Conservation (phyloP, 306 rosid genomes). For the Gastrolobium bilobum region DNA sequence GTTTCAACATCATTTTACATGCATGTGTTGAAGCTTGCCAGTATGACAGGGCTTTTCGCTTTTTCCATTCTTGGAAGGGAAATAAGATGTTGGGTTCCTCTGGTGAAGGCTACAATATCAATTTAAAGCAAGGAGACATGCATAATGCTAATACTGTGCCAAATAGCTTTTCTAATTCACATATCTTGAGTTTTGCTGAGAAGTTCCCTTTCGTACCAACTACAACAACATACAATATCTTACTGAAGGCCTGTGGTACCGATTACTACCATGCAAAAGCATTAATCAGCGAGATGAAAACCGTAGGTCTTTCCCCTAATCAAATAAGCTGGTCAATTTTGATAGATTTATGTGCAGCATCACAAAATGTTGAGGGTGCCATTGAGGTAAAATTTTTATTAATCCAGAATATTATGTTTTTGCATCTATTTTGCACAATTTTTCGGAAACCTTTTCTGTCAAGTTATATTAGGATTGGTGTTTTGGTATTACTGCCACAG, state of each 20-base stretch:
- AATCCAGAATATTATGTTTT: constrained; percentile 32
- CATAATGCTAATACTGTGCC: constrained; percentile 43
- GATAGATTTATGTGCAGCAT: constrained; percentile 78
- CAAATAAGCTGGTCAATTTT: constrained; percentile 92
- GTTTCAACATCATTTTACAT: constrained; percentile 89
- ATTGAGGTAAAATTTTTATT: constrained; percentile 68
- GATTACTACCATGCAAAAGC: constrained; percentile 87
- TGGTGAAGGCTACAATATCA: constrained; percentile 51
- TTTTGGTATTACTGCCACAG: constrained; percentile 24
- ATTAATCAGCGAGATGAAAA: constrained; percentile 83
- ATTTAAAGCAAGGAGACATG: constrained; percentile 46
- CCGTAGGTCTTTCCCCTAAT: constrained; percentile 79
- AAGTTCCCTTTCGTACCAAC: constrained; percentile 82
- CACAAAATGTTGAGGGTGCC: constrained; percentile 74
- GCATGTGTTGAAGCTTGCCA: constrained; percentile 96
- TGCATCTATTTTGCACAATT: constrained; percentile 17
- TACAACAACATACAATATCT: constrained; percentile 79
- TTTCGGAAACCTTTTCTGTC: constrained; percentile 32
- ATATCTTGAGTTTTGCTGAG: constrained; percentile 60
- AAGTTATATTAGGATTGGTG: constrained; percentile 46
- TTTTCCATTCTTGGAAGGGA: constrained; percentile 82
- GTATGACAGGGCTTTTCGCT: constrained; percentile 92
- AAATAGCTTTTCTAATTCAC: constrained; percentile 56
- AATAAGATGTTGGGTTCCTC: constrained; percentile 55
- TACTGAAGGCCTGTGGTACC: constrained; percentile 96